Evolutionary conservation across 805 yeast species (phyloP), one percentile per base, ranked within the genome.

Genomic region (Saccharomycopsis amapae): DNA sequence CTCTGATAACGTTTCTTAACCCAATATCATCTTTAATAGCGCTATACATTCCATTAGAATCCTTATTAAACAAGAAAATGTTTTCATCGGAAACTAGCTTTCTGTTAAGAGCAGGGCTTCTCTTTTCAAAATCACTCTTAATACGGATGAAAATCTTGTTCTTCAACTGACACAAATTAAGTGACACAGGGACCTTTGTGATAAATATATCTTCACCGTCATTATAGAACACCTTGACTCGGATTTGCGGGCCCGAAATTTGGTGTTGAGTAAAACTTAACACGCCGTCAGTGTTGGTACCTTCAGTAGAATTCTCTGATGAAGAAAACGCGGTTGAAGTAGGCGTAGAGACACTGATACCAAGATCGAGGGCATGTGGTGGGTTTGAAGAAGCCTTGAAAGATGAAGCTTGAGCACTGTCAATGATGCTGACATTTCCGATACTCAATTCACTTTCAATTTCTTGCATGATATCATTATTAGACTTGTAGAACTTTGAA

Each of bases 121-220:
- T 23, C 34, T 43, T 43, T 5, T 22, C 35, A 33, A 39, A 50
- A n/a, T 50, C 53, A n/a, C 32, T 32, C 15, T 39, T 44, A 19
- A 50, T 43, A 33, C 53, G 36, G 15, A 32, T 19, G 24, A 50
- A 50, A 5, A 50, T 38, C 33, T 46, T 47, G 37, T 40, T 9
- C 31, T 50, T 46, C 13, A 50, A 32, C 33, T 50, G 51, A 13
- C 15, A 39, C 39, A 50, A 43, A 15, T 43, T 43, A 2, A 25
- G 12, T 17, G 45, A 40, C 13, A 48, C 50, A 13, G 53, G 48
- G 19, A 50, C 45, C 18, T 46, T 50, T 12, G 34, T 30, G n/a
- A 50, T 46, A 24, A 50, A 50, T 5, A 50, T 50, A 24, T 50
- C 53, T 19, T 50, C 50, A 13, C 53, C 53, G 25, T 50, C 53